phyloP scores from a whole-genome alignment of 1,284 basidiomycete species.

The Takashimella tepidaria region DNA sequence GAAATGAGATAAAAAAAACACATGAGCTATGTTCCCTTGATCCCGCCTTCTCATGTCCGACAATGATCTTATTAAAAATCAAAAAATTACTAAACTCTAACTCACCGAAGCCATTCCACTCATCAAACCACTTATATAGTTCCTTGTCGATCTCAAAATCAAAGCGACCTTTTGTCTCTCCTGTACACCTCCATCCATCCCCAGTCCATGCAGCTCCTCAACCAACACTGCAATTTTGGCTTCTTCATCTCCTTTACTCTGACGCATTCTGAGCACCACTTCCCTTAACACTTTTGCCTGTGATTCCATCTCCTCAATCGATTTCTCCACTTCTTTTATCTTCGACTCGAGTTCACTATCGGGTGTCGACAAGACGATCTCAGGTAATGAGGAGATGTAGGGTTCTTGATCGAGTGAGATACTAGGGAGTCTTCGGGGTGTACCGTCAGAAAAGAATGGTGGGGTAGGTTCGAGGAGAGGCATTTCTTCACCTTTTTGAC shows the following conservation, averaged over 20 bases:
- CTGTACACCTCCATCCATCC: slow-evolving; percentile 16
- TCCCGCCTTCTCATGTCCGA: too few species aligned
- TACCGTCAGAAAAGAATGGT: too few species aligned
- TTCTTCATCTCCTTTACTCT: slow-evolving; percentile 26
- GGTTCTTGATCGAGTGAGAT: too few species aligned
- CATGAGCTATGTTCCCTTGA: too few species aligned
- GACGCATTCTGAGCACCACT: slow-evolving; percentile 18
- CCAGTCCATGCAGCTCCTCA: slow-evolving; percentile 21
- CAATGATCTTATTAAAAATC: too few species aligned
- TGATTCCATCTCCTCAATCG: slow-evolving; percentile 11
- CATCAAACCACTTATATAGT: slow-evolving; percentile 21
- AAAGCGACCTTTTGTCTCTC: slow-evolving; percentile 25
- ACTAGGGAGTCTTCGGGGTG: too few species aligned
- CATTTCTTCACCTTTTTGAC: slow-evolving; percentile 6
- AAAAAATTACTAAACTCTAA: too few species aligned
- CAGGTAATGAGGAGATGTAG: background rate
- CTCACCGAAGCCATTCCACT: too few species aligned
- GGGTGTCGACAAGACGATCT: slow-evolving; percentile 34
- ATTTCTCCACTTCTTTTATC: background rate
- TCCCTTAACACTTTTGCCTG: slow-evolving; percentile 15
- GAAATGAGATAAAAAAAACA: too few species aligned
- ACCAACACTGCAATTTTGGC: slow-evolving; percentile 20
- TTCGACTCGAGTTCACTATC: background rate
- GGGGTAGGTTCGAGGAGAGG: slow-evolving; percentile 6
- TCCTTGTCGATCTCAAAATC: slow-evolving; percentile 22